Evolutionary conservation across 768 basidiomycete genomes (phyloP).

Genomic region (Rhodosporidiobolus sp.): DNA sequence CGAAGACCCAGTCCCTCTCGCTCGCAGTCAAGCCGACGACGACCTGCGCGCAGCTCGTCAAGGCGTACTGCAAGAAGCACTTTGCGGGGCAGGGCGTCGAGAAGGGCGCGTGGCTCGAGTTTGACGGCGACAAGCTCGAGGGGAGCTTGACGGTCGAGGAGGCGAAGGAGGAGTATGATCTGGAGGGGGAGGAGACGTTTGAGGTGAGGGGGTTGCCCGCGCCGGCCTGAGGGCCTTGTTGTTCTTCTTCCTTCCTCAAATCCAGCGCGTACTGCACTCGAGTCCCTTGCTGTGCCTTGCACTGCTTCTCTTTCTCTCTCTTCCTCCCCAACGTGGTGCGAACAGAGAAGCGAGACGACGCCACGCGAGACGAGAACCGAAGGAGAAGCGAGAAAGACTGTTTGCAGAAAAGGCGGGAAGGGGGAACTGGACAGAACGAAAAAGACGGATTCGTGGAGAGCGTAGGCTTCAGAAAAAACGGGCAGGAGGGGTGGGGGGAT

Average conservation of each 20-base stretch:
- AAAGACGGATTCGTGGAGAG: too few relatives aligned
- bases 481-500: too few relatives aligned
- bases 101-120: conserved; percentile 24
- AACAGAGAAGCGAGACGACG: too few relatives aligned
- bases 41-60: conserved; percentile 16
- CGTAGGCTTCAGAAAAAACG: too few relatives aligned
- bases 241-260: not conserved
- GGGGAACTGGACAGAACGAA: too few relatives aligned
- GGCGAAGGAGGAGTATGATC: conserved; percentile 24
- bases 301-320: not conserved
- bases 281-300: not conserved
- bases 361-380: too few relatives aligned
- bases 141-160: conserved; percentile 4
- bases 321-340: too few relatives aligned
- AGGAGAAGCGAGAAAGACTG: too few relatives aligned
- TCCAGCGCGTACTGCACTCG: too few relatives aligned
- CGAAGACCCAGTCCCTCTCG: conserved; percentile 13
- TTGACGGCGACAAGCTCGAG: conserved; percentile 29
- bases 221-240: not conserved
- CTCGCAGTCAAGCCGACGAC: conserved; percentile 25
- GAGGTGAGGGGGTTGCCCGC: conserved; percentile 3
- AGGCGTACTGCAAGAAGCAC: conserved; percentile 10
- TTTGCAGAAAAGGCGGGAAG: too few relatives aligned
- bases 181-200: conserved; percentile 36
- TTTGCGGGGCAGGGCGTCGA: not conserved